Percentiles rank a stretch among this genome's conserved stretches.
phyloP scores from a whole-genome alignment of 257 asterid genomes.

The Lantana camara region DNA sequence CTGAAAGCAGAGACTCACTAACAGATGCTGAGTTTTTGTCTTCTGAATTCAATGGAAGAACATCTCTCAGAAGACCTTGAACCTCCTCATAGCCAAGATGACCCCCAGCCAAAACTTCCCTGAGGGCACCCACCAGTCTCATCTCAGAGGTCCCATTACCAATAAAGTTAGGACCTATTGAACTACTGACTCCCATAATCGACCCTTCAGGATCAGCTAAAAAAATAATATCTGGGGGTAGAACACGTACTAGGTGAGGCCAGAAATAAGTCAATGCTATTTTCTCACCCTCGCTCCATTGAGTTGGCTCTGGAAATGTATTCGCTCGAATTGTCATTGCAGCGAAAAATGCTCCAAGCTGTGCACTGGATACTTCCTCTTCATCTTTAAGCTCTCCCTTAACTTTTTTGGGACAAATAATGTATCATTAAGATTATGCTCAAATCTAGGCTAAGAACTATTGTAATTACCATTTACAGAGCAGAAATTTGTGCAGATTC shows the following conservation, averaged over 20 bases:
- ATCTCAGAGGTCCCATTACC: conserved; percentile 83
- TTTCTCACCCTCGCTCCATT: conserved; percentile 98
- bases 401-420: conserved; percentile 41
- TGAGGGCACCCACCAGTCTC: conserved; percentile 96
- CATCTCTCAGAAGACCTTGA: conserved; percentile 85
- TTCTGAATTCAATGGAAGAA: conserved; percentile 57
- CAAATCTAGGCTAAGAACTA: neutral
- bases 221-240: conserved; percentile 81
- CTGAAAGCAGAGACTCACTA: conserved; percentile 78
- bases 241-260: conserved; percentile 73
- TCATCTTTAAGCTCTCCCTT: conserved; percentile 81
- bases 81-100: conserved; percentile 98
- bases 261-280: conserved; percentile 78
- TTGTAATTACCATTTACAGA: neutral
- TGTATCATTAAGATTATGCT: conserved; percentile 6
- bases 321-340: conserved; percentile 96
- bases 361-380: conserved; percentile 78
- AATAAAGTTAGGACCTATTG: conserved; percentile 75
- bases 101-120: conserved; percentile 96
- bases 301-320: conserved; percentile 89
- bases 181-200: conserved; percentile 74
- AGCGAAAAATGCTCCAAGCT: conserved; percentile 90
- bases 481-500: neutral
- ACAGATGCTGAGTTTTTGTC: conserved; percentile 42
- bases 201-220: conserved; percentile 96